phyloP scores from a whole-genome alignment of 495 filamentous ascomycete species.

The Neurospora discreta region DNA sequence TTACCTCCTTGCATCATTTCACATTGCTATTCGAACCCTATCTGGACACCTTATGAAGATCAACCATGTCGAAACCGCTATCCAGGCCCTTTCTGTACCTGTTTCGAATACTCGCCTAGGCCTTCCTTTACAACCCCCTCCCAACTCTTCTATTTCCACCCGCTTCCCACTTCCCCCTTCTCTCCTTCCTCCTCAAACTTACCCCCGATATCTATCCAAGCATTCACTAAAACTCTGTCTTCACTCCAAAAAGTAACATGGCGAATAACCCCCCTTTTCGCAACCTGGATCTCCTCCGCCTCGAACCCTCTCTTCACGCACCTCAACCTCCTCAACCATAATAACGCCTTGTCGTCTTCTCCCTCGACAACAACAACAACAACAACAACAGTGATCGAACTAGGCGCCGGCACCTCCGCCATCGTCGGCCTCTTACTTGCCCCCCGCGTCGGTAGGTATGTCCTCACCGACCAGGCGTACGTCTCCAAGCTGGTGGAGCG shows the following conservation, averaged over 20 bases:
- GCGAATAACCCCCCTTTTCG: slow-evolving; percentile 83
- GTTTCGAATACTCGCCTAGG: no score
- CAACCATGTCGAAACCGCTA: no score
- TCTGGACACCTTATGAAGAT: no score
- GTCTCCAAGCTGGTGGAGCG: slow-evolving; percentile 59
- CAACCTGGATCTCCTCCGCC: slow-evolving; percentile 63
- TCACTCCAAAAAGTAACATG: slow-evolving; percentile 52
- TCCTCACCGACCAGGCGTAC: slow-evolving; percentile 85
- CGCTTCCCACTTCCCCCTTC: no score
- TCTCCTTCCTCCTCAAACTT: no score
- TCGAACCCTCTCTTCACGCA: slow-evolving; percentile 53
- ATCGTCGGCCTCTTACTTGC: slow-evolving; percentile 58
- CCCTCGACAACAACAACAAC: slow-evolving; percentile 40
- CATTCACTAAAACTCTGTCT: no score
- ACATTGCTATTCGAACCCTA: no score
- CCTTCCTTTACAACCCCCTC: no score
- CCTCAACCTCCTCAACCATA: slow-evolving; percentile 33
- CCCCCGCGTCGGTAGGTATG: slow-evolving; percentile 49
- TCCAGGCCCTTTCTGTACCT: no score
- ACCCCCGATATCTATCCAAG: no score
- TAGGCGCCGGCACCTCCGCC: slow-evolving; percentile 79
- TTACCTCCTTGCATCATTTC: no score
- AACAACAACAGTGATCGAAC: slow-evolving; percentile 42
- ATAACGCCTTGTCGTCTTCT: neutral
- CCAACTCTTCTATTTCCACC: no score